Percentiles rank a stretch among this genome's conserved stretches.
Conservation (phyloP, 192 early-diverging fungal genomes). For the Backusella circina region DNA sequence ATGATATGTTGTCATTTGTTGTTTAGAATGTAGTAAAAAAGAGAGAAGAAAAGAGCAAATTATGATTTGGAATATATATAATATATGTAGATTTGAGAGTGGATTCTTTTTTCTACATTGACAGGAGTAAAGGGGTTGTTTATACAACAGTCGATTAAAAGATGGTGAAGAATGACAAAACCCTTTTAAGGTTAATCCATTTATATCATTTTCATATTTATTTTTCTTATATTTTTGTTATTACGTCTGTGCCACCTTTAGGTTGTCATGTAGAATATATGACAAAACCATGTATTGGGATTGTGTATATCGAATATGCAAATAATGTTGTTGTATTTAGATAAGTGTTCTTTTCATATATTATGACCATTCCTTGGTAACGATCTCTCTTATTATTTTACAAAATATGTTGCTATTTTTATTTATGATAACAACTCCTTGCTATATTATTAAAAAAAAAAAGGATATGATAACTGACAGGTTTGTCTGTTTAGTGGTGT, state of each 20-base stretch:
- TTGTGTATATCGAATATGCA: background rate
- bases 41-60: background rate
- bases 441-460: too few relatives aligned
- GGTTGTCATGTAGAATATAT: background rate
- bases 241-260: background rate
- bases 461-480: background rate
- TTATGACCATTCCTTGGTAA: background rate
- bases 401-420: background rate
- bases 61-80: background rate
- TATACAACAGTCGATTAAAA: background rate
- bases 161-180: background rate
- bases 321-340: background rate
- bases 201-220: background rate
- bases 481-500: background rate
- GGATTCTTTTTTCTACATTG: background rate
- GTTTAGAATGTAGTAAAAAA: background rate
- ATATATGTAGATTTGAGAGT: background rate
- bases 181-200: background rate
- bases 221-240: background rate
- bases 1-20: background rate
- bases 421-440: background rate
- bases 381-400: background rate
- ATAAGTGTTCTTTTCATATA: background rate
- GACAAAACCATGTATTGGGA: background rate
- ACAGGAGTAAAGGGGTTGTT: background rate